phyloP scores from a whole-genome alignment of 179 eudicot species.

The Drosera spatulata region DNA sequence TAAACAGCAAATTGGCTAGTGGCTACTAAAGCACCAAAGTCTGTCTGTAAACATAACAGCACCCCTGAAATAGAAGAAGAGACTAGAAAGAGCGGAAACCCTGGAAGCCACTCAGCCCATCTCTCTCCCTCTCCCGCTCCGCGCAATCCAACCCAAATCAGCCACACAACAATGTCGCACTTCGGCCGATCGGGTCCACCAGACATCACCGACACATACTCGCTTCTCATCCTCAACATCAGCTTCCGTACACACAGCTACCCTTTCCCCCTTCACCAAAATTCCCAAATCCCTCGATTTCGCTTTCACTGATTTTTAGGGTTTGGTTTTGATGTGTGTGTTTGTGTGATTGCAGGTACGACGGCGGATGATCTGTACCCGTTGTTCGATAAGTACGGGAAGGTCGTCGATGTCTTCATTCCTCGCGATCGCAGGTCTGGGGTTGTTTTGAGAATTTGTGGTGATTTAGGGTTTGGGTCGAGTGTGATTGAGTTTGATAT shows the following conservation, averaged over 20 bases:
- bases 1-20: no score
- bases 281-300: no score
- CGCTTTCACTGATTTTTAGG: no score
- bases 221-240: slow-evolving; percentile 95
- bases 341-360: slow-evolving; percentile 37
- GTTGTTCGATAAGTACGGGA: slow-evolving; percentile 86
- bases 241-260: slow-evolving; percentile 44
- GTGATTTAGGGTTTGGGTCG: neutral
- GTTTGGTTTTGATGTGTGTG: no score
- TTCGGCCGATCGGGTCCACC: slow-evolving; percentile 98
- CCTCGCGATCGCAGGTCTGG: slow-evolving; percentile 80
- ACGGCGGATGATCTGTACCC: slow-evolving; percentile 89
- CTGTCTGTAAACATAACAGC: no score
- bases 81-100: no score
- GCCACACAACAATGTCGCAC: slow-evolving; percentile 49
- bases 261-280: neutral
- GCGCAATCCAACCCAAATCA: no score
- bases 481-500: neutral
- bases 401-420: slow-evolving; percentile 87
- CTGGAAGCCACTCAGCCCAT: no score
- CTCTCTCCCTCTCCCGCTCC: no score
- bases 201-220: slow-evolving; percentile 88
- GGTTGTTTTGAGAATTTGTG: neutral
- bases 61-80: no score
- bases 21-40: no score